phyloP scores from a whole-genome alignment of 2,329 filamentous ascomycete species.

The Diaporthe citri region DNA sequence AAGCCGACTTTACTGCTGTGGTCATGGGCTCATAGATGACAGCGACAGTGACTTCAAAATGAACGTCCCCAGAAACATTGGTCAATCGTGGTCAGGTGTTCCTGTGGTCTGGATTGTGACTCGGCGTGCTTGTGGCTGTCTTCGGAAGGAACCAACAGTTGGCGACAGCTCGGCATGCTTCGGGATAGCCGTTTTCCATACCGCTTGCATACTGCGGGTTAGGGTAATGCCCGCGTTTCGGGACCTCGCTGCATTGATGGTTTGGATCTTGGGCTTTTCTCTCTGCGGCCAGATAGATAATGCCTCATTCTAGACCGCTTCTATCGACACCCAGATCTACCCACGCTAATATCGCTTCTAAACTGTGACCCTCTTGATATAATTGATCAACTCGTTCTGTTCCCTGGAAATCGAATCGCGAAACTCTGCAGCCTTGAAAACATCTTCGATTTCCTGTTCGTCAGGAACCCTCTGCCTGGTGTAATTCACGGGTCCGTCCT shows the following conservation, averaged over 20 bases:
- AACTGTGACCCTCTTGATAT: neutral
- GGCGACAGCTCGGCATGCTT: neutral
- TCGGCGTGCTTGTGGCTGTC: neutral
- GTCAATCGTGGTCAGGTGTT: neutral
- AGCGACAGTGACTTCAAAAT: neutral
- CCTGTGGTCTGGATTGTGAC: too few species aligned
- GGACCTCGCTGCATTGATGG: neutral
- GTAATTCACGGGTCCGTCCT: slow-evolving; percentile 3
- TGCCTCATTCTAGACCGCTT: neutral
- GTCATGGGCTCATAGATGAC: neutral
- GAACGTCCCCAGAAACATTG: neutral
- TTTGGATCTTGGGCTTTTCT: too few species aligned
- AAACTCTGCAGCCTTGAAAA: too few species aligned
- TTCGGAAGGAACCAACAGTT: neutral
- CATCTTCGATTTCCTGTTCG: neutral
- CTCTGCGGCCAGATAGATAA: too few species aligned
- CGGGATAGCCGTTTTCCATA: neutral
- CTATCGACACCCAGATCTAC: neutral
- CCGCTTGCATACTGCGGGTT: neutral
- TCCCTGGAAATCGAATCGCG: neutral
- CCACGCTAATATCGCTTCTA: too few species aligned
- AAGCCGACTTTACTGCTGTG: neutral
- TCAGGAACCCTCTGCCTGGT: neutral
- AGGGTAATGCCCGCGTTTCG: neutral
- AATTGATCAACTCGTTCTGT: neutral